Percentiles rank a stretch among this genome's conserved stretches.
Conservation (phyloP, 306 rosid species). For the Vigna angularis region DNA sequence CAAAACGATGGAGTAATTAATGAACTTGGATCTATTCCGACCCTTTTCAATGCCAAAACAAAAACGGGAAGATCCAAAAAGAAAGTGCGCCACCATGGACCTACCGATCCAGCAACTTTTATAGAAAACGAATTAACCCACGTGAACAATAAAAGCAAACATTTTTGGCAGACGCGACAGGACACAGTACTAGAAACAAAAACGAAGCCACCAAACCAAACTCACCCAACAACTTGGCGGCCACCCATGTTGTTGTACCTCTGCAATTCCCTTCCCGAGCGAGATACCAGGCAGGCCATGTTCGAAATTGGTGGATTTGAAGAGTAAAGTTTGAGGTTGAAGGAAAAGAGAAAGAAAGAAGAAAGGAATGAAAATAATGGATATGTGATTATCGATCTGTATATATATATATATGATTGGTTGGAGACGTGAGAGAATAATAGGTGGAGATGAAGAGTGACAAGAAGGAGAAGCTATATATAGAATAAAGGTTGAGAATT, state of each 20-base stretch:
- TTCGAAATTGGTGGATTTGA: not conserved
- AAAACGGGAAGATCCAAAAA: not conserved
- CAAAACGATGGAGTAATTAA: not conserved
- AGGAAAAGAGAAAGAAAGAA: not conserved
- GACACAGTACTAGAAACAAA: not conserved
- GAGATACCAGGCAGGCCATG: slow-evolving; percentile 81
- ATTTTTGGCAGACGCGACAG: not conserved
- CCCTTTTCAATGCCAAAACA: not conserved
- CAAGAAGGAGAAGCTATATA: slow-evolving; percentile 18
- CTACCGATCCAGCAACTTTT: not conserved
- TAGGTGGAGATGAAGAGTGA: slow-evolving; percentile 36
- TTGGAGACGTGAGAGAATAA: not conserved
- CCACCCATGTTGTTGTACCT: slow-evolving; percentile 83
- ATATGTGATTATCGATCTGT: no score
- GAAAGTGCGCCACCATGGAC: slow-evolving; percentile 18
- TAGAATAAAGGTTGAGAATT: slow-evolving; percentile 23
- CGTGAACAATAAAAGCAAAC: slow-evolving; percentile 27
- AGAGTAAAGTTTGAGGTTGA: not conserved
- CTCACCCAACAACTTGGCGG: slow-evolving; percentile 97
- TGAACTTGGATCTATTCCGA: not conserved
- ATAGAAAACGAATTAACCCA: slow-evolving; percentile 10
- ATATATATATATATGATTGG: not conserved
- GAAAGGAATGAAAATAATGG: not conserved
- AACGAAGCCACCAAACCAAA: not conserved
- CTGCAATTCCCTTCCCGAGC: slow-evolving; percentile 89